phyloP scores from a whole-genome alignment of 1,284 basidiomycete genomes.

The Hemileia vastatrix region DNA sequence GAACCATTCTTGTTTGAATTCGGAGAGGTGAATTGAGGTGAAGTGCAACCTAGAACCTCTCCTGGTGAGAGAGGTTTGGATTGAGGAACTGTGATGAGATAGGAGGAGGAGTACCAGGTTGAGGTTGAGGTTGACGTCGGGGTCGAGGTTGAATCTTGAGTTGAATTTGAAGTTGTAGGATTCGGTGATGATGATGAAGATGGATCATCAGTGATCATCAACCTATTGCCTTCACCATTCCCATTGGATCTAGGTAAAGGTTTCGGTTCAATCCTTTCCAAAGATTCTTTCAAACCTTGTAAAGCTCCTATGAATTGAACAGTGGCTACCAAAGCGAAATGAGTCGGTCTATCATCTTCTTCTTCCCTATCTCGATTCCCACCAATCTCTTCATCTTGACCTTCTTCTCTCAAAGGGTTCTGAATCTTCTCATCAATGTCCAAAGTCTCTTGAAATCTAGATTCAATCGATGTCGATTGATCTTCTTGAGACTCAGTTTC shows the following conservation, averaged over 20 bases:
- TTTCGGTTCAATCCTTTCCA: slow-evolving; percentile 46
- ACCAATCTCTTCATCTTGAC: background rate
- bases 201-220: background rate
- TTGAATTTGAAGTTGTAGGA: background rate
- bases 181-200: too few relatives aligned
- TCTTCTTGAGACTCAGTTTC: slow-evolving; percentile 23
- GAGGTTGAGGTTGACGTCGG: slow-evolving; percentile 49
- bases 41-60: slow-evolving; percentile 93
- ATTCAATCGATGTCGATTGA: background rate
- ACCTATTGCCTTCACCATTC: background rate
- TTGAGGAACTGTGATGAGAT: slow-evolving; percentile 58
- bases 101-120: slow-evolving; percentile 42
- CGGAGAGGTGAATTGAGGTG: slow-evolving; percentile 55
- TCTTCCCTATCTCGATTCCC: background rate
- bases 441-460: background rate
- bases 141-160: slow-evolving; percentile 25
- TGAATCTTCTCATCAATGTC: background rate
- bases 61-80: slow-evolving; percentile 88
- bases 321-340: slow-evolving; percentile 79
- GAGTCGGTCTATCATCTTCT: slow-evolving; percentile 24
- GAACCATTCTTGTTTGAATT: background rate
- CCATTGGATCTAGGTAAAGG: background rate
- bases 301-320: slow-evolving; percentile 90
- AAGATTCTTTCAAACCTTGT: slow-evolving; percentile 67
- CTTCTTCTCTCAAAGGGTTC: background rate